Evolutionary conservation across 441 rosid genomes (phyloP).

Genomic region (Breynia disticha): DNA sequence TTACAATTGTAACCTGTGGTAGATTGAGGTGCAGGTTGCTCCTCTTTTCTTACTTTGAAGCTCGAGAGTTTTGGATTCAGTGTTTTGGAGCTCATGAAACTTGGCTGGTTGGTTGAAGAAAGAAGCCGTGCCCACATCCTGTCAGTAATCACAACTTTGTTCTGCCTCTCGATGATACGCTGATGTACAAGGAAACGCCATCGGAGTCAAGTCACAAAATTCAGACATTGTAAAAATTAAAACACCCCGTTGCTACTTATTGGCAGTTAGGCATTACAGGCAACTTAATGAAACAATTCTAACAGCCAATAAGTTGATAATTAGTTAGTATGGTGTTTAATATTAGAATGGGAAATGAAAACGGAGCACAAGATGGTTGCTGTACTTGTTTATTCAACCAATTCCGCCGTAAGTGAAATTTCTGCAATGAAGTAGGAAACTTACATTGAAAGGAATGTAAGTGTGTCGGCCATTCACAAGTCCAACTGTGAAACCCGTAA

Average conservation of each 20-base stretch:
- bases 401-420: too few relatives aligned
- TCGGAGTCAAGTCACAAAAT: not conserved
- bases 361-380: not conserved
- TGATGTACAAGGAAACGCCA: slow-evolving; percentile 15
- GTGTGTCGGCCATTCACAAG: slow-evolving; percentile 66
- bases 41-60: too few relatives aligned
- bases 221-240: too few relatives aligned
- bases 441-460: slow-evolving; percentile 68
- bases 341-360: not conserved
- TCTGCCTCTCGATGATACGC: slow-evolving; percentile 60
- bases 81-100: slow-evolving; percentile 31
- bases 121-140: slow-evolving; percentile 87
- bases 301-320: too few relatives aligned
- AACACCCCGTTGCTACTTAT: too few relatives aligned
- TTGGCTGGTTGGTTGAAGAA: slow-evolving; percentile 82
- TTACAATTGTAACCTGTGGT: too few relatives aligned
- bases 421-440: slow-evolving; percentile 9
- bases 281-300: too few relatives aligned
- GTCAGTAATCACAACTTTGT: slow-evolving; percentile 76
- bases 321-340: not conserved
- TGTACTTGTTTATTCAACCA: too few relatives aligned
- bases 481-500: slow-evolving; percentile 60
- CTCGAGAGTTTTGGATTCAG: too few relatives aligned
- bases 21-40: too few relatives aligned
- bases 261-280: too few relatives aligned